A percentile compares a stretch with the other conserved stretches of the same genome.
Evolutionary conservation across 2,329 filamentous ascomycete species (phyloP).

Genomic region (Plenodomus lindquistii): DNA sequence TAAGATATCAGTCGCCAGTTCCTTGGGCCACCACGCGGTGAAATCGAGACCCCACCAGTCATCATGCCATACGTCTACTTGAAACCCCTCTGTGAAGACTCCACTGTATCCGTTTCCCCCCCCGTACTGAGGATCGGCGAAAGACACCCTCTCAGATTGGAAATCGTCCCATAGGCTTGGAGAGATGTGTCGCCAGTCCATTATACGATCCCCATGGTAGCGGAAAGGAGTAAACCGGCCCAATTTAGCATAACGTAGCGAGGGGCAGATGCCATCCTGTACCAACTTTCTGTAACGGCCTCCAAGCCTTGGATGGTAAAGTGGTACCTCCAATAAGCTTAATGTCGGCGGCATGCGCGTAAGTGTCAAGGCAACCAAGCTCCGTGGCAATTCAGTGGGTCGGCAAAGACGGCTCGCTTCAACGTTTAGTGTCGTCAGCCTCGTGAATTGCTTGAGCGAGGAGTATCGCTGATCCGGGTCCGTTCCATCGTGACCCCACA

Average conservation of each 20-base stretch:
- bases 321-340: constrained; percentile 1
- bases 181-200: neutral
- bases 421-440: neutral
- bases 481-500: constrained; percentile 1
- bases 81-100: no score
- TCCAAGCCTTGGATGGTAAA: neutral
- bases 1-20: neutral
- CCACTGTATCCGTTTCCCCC: neutral
- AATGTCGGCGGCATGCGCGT: neutral
- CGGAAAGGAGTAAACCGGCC: constrained; percentile 1
- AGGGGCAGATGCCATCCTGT: neutral
- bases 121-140: neutral
- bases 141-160: neutral
- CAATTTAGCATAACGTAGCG: neutral
- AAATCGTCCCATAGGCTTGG: neutral
- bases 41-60: neutral
- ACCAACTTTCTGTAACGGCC: neutral
- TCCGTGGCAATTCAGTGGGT: neutral
- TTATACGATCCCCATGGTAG: neutral
- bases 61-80: neutral
- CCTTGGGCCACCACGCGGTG: neutral
- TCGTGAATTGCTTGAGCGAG: neutral
- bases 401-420: neutral
- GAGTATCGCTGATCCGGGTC: constrained; percentile 1
- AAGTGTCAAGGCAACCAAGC: neutral